Conservation (phyloP, 139 green algal species). For the Parachlorella kessleri region DNA sequence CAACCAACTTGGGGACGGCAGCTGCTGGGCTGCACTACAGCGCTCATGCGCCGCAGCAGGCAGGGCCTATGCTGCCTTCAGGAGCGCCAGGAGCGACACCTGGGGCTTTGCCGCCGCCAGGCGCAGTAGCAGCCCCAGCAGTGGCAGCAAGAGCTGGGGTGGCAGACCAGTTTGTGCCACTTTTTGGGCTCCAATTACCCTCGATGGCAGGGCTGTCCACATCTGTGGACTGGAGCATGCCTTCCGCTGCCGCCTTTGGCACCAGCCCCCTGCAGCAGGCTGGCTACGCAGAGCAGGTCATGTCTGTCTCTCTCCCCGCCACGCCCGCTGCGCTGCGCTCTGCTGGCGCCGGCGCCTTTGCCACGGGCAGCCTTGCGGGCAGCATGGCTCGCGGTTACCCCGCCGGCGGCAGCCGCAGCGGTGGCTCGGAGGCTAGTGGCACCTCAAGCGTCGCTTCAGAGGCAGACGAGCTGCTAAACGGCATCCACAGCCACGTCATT, state of each 20-base stretch:
- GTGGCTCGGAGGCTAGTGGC: no score
- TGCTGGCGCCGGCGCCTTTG: no score
- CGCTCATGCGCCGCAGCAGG: neutral
- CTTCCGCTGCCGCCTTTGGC: neutral
- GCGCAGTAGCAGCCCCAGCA: no score
- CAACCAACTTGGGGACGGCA: no score
- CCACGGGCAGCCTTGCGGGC: no score
- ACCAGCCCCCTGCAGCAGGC: conserved; percentile 1
- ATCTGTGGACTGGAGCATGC: conserved; percentile 34
- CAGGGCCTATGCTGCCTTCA: neutral
- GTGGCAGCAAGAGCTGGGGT: no score
- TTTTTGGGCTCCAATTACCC: conserved; percentile 29
- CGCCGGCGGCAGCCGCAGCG: no score
- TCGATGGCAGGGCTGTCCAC: neutral
- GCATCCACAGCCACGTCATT: conserved; percentile 10
- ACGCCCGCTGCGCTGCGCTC: no score
- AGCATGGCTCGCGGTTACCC: no score
- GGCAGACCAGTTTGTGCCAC: conserved; percentile 15
- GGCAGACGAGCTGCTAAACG: conserved; percentile 20
- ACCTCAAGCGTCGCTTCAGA: conserved; percentile 10
- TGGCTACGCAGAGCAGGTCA: neutral
- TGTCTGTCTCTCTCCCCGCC: conserved; percentile 2
- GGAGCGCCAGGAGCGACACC: neutral
- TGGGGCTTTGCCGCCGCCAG: no score
- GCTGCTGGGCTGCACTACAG: no score